Conservation (phyloP, 768 basidiomycete genomes). For the Kwoniella sp. region DNA sequence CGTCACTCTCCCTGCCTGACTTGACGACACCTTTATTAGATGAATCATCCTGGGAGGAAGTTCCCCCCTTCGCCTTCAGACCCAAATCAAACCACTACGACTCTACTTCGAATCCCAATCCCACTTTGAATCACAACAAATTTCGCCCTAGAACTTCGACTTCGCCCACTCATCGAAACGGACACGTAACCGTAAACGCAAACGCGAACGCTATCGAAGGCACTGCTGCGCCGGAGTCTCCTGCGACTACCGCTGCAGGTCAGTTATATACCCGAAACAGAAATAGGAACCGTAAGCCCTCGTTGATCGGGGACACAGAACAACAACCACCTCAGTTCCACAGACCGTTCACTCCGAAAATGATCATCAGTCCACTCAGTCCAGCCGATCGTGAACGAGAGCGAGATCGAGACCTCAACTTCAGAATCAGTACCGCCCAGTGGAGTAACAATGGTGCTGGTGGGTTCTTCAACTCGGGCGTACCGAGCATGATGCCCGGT, state of each 20-base stretch:
- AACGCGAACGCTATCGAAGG: neutral
- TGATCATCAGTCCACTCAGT: neutral
- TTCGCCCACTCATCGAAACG: neutral
- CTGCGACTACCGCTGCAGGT: neutral
- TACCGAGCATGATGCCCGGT: neutral
- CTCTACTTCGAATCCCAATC: neutral
- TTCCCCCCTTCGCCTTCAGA: constrained; percentile 27
- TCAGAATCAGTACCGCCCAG: constrained; percentile 17
- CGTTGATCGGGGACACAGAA: neutral
- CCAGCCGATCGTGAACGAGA: neutral
- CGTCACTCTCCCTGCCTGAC: constrained; percentile 46
- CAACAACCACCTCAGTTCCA: constrained; percentile 30
- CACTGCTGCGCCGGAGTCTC: no score
- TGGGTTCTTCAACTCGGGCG: neutral
- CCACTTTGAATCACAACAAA: neutral
- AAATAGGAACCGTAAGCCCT: neutral
- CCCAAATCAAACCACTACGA: neutral
- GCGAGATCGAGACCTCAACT: constrained; percentile 4
- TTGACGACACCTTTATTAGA: constrained; percentile 44
- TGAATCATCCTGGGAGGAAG: constrained; percentile 36
- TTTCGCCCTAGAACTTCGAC: neutral
- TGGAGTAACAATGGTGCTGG: constrained; percentile 9
- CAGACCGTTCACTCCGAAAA: constrained; percentile 35
- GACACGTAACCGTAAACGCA: neutral
- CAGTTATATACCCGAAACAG: neutral